phyloP scores from a whole-genome alignment of 768 basidiomycete genomes.

The Hydnum rufescens region DNA sequence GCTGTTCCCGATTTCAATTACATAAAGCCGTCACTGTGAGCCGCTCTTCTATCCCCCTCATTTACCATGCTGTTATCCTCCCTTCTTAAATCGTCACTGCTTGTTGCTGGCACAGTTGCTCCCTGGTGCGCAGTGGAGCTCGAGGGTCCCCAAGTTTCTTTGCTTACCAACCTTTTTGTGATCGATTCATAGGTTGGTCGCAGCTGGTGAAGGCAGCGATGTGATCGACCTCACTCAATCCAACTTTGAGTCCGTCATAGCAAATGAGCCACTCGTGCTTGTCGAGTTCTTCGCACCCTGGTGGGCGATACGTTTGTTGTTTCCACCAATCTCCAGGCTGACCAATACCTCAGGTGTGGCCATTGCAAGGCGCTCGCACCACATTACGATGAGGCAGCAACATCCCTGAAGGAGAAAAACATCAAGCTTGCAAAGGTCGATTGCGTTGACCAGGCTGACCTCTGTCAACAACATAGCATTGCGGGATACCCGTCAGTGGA shows the following conservation, averaged over 20 bases:
- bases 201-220: constrained; percentile 33
- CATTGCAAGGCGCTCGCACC: constrained; percentile 93
- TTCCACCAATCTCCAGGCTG: neutral
- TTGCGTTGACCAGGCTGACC: constrained; percentile 83
- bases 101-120: constrained; percentile 7
- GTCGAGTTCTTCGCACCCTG: constrained; percentile 94
- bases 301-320: constrained; percentile 19
- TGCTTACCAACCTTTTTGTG: neutral
- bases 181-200: constrained; percentile 7
- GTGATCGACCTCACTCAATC: constrained; percentile 55
- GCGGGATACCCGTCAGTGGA: constrained; percentile 79
- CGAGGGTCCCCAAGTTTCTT: neutral
- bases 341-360: constrained; percentile 42
- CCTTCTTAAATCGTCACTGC: constrained; percentile 6
- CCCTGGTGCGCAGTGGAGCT: constrained; percentile 13
- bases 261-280: constrained; percentile 51
- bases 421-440: constrained; percentile 94
- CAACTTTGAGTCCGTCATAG: constrained; percentile 48
- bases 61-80: constrained; percentile 7
- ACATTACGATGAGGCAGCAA: constrained; percentile 87
- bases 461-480: constrained; percentile 75
- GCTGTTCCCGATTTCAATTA: too few relatives aligned
- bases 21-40: too few relatives aligned
- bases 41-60: neutral
- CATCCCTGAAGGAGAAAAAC: constrained; percentile 69